phyloP scores from a whole-genome alignment of 2,329 filamentous ascomycete genomes.

The Calonectria pseudoreteaudii region DNA sequence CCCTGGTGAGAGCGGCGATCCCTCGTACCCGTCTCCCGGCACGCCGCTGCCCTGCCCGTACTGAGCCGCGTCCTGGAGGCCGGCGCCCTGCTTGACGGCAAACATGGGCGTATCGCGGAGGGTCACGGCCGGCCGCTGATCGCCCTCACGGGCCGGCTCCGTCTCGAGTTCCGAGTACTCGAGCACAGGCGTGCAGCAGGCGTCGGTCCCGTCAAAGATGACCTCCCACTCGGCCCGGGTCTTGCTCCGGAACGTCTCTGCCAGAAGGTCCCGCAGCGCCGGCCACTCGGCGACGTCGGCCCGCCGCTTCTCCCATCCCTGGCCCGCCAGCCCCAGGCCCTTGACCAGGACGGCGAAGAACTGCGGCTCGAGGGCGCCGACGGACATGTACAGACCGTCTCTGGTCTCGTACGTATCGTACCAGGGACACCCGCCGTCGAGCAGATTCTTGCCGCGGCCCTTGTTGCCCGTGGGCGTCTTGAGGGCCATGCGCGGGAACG shows the following conservation, averaged over 20 bases:
- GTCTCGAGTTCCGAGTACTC: constrained; percentile 77
- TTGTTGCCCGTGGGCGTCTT: constrained; percentile 72
- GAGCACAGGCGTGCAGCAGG: constrained; percentile 90
- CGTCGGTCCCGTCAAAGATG: constrained; percentile 91
- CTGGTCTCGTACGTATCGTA: constrained; percentile 91
- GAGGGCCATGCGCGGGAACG: constrained; percentile 77
- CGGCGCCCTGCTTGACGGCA: constrained; percentile 64
- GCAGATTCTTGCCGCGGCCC: constrained; percentile 78
- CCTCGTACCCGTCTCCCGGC: constrained; percentile 75
- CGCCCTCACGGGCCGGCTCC: constrained; percentile 64
- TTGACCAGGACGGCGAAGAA: constrained; percentile 80
- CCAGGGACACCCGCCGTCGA: constrained; percentile 89
- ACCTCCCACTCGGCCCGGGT: constrained; percentile 84
- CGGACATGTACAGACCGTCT: constrained; percentile 83
- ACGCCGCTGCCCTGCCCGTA: constrained; percentile 75
- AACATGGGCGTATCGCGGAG: constrained; percentile 77
- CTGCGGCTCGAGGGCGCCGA: constrained; percentile 90
- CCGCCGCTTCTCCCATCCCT: constrained; percentile 64
- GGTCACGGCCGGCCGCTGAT: constrained; percentile 78
- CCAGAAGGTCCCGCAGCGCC: constrained; percentile 71
- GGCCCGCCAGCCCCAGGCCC: constrained; percentile 71
- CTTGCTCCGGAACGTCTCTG: constrained; percentile 73
- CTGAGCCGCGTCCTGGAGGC: constrained; percentile 46
- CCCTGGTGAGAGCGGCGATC: constrained; percentile 71
- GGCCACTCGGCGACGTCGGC: constrained; percentile 76